These are phyloP conservation scores for Fraxinus nigra DNA, from an alignment of 305 asterid species.

Conservation along the genomic window DNA sequence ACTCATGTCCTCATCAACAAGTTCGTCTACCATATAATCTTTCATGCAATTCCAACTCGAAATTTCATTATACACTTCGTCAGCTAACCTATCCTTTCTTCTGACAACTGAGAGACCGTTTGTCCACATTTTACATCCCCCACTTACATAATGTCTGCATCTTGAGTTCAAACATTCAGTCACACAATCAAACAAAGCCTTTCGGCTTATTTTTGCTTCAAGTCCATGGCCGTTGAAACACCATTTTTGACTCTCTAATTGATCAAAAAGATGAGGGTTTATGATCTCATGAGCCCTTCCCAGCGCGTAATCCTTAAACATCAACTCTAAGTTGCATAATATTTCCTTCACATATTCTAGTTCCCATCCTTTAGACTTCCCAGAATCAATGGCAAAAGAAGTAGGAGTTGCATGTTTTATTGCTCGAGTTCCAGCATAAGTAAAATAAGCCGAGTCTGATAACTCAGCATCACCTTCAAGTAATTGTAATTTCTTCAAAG, in stretches of 20 bases:
- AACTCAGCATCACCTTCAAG: constrained; percentile 54
- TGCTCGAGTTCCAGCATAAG: constrained; percentile 20
- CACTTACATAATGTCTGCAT: constrained; percentile 40
- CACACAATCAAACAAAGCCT: constrained; percentile 65
- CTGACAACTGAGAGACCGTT: constrained; percentile 46
- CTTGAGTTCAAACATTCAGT: constrained; percentile 62
- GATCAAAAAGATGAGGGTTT: constrained; percentile 47
- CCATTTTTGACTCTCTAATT: constrained; percentile 45
- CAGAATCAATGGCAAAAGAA: neutral
- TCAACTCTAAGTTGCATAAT: constrained; percentile 45
- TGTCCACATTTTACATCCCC: constrained; percentile 57
- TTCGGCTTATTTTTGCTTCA: constrained; percentile 38
- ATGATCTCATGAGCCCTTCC: constrained; percentile 48
- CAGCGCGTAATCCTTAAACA: constrained; percentile 56
- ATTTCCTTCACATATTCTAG: constrained; percentile 70
- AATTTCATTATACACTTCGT: constrained; percentile 64
- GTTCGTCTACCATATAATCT: constrained; percentile 53
- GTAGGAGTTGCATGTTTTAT: constrained; percentile 20
- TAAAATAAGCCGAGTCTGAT: constrained; percentile 76
- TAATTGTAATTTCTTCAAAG: constrained; percentile 33
- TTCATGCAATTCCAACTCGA: constrained; percentile 53
- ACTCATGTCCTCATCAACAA: constrained; percentile 87
- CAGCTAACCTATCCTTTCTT: constrained; percentile 57
- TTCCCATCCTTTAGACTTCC: constrained; percentile 39
- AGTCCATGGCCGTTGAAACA: constrained; percentile 20